Evolutionary conservation across 257 asterid genomes (phyloP), one percentile per base, ranked within the genome.

Genomic region (Rehmannia glutinosa): DNA sequence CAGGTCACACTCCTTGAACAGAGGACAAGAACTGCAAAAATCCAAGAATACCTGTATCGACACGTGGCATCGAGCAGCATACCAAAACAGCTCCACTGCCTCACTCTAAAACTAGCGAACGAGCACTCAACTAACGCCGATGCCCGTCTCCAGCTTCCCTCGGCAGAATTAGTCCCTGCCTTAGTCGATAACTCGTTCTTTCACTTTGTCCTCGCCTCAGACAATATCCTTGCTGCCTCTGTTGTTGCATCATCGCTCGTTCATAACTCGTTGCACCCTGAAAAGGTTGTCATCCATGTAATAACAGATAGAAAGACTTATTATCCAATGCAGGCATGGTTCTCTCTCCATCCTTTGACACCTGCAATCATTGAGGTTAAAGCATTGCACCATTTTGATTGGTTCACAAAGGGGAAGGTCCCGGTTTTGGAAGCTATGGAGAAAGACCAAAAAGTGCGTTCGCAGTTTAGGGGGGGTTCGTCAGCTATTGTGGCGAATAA

Each of bases 1-100:
- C 81, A 94, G 99, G 83, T 94, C 39, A 80, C 84, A 38, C 85
- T 81, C 46, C 90, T 91, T 1, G 98, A 91, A 74, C 84, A 91
- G 76, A 87, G 95, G 55, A 89, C 94, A 11, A 86, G 98, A 78
- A 87, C 78, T 2, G 99, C 99, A 0, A 95, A 95, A 81, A 78
- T 95, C 60, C 97, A 91, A 50, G 99, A 95, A 75, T 95, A 87
- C 76, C 86, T 95, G 42, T 95, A 95, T 43, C 97, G 99, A 9
- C 98, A 95, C 17, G 99, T 95, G 61, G 98, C 99, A 49, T 95
- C 99, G 10, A 95, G 97, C 64, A 87, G 99, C 88, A 95, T 95
- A 23, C 98, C 99, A 0, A 95, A 91, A 65, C 98, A 89, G 78
- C 95, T 91, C 38, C 94, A 91, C 61, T 95, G 99, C 80, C 92